Conservation (phyloP, 73 alveolate genomes). For the Paramecium pentaurelia region DNA sequence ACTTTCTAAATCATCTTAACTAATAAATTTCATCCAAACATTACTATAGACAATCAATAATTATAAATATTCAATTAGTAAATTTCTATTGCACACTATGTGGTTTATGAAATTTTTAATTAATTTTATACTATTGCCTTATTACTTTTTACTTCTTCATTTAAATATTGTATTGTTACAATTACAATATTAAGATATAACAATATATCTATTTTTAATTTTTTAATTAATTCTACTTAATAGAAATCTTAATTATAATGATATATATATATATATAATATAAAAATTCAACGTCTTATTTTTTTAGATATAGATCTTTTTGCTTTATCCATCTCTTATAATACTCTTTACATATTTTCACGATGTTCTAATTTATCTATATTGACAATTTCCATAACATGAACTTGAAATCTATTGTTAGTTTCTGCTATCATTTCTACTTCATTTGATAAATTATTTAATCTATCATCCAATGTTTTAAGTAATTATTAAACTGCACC, state of each 20-base stretch:
- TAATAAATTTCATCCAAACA: background rate
- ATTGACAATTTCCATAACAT: background rate
- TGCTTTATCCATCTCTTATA: constrained; percentile 6
- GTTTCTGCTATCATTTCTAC: background rate
- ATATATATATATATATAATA: background rate
- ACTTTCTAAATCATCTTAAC: background rate
- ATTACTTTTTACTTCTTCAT: too few relatives aligned
- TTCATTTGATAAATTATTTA: background rate
- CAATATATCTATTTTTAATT: too few relatives aligned
- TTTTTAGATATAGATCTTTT: background rate
- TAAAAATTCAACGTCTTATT: background rate
- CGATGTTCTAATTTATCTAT: constrained; percentile 14
- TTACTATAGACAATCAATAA: too few relatives aligned
- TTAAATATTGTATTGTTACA: too few relatives aligned
- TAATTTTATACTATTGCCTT: too few relatives aligned
- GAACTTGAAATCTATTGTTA: background rate
- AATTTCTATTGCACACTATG: too few relatives aligned
- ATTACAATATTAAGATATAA: too few relatives aligned
- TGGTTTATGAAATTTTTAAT: too few relatives aligned
- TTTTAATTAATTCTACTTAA: background rate
- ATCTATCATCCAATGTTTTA: background rate
- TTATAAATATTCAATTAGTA: too few relatives aligned
- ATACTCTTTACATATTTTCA: background rate
- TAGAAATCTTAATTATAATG: background rate
- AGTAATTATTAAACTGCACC: background rate